Conservation (phyloP, 768 basidiomycete genomes). For the Termitomyces sp. region DNA sequence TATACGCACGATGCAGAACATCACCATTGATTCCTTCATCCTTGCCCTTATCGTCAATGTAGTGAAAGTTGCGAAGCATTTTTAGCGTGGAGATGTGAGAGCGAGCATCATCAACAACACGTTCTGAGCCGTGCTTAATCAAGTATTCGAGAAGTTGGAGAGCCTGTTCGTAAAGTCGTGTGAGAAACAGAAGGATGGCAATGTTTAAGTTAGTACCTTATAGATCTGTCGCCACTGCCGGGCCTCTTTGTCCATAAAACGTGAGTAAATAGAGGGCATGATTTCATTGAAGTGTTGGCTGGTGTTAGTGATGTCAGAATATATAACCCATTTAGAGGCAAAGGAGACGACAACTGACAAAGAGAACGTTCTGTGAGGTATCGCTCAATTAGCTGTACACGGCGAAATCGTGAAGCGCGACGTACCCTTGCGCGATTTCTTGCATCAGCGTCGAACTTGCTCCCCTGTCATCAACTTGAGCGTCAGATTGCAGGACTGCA, state of each 20-base stretch:
- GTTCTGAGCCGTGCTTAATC: conserved; percentile 94
- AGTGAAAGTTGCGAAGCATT: conserved; percentile 97
- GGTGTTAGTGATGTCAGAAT: conserved; percentile 5
- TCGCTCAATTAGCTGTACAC: neutral
- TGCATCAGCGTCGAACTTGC: conserved; percentile 98
- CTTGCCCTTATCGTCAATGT: conserved; percentile 97
- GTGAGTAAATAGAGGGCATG: conserved; percentile 93
- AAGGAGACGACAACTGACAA: conserved; percentile 56
- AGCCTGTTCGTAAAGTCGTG: conserved; percentile 42
- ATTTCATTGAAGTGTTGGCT: conserved; percentile 99
- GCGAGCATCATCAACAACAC: conserved; percentile 95
- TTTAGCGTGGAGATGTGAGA: conserved; percentile 94
- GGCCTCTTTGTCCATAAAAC: conserved; percentile 98
- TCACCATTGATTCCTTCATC: conserved; percentile 96
- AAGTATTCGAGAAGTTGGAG: conserved; percentile 93
- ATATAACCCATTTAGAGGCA: neutral
- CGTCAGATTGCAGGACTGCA: neutral
- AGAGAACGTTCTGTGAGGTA: conserved; percentile 77
- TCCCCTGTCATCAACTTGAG: conserved; percentile 47
- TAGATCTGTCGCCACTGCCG: conserved; percentile 98
- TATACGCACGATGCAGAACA: neutral
- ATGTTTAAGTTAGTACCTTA: conserved; percentile 53
- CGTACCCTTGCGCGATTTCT: conserved; percentile 93
- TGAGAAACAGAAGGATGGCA: neutral
- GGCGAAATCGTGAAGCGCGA: neutral